Evolutionary conservation across 192 early-diverging fungal species (phyloP).

Genomic region (Backusella circina): DNA sequence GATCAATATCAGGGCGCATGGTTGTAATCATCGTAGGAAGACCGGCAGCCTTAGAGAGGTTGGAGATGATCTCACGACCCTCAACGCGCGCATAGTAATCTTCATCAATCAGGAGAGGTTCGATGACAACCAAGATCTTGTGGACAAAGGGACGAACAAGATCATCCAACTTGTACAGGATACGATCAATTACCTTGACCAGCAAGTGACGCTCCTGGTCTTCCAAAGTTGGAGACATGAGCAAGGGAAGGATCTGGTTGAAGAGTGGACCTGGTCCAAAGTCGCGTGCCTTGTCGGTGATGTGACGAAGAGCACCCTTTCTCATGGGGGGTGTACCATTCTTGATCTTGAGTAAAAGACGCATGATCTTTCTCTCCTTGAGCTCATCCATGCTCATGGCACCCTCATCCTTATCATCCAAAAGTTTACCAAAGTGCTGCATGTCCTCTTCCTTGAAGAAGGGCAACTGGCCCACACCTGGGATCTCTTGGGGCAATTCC

Average conservation of each 20-base stretch:
- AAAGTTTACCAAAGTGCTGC: conserved; percentile 92
- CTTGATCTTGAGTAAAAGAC: conserved; percentile 95
- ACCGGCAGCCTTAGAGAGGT: conserved; percentile 95
- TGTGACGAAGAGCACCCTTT: conserved; percentile 89
- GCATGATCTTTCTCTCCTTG: conserved; percentile 95
- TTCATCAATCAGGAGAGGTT: conserved; percentile 95
- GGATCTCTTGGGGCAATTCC: conserved; percentile 82
- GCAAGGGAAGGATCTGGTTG: conserved; percentile 91
- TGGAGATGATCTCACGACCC: conserved; percentile 97
- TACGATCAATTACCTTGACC: conserved; percentile 97
- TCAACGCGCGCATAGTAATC: conserved; percentile 98
- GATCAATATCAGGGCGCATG: conserved; percentile 99
- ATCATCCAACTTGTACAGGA: conserved; percentile 94
- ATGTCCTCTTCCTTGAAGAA: conserved; percentile 97
- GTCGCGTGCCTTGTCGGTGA: conserved; percentile 93
- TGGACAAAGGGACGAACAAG: conserved; percentile 95
- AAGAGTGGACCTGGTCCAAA: conserved; percentile 94
- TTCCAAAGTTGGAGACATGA: conserved; percentile 97
- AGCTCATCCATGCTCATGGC: conserved; percentile 81
- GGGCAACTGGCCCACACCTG: conserved; percentile 82
- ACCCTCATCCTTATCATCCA: conserved; percentile 82
- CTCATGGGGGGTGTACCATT: conserved; percentile 95
- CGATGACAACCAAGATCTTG: conserved; percentile 98
- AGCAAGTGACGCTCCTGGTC: conserved; percentile 98
- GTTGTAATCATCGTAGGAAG: conserved; percentile 97